These are phyloP conservation scores for Kuraishia ogatae DNA, from an alignment of 805 yeast genomes.

Conservation along the genomic window DNA sequence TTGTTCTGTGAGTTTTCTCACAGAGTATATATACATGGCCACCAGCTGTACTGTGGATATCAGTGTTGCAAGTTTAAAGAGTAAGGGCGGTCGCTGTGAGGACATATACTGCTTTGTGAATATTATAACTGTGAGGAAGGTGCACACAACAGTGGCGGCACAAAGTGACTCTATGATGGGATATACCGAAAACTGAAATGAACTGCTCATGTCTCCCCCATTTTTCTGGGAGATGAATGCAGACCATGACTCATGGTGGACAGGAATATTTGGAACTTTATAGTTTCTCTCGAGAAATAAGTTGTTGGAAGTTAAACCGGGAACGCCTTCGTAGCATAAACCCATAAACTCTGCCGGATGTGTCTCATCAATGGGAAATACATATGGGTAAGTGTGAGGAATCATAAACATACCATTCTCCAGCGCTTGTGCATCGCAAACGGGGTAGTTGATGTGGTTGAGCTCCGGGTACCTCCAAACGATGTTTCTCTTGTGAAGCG, in stretches of 20 bases:
- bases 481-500: conserved; percentile 12
- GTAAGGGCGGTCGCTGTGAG: conserved; percentile 48
- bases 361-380: neutral
- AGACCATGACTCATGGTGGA: conserved; percentile 40
- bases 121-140: conserved; percentile 54
- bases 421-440: conserved; percentile 22
- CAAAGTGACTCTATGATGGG: conserved; percentile 56
- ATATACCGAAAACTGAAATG: conserved; percentile 45
- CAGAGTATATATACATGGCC: conserved; percentile 37
- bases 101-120: conserved; percentile 43
- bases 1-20: conserved; percentile 37
- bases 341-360: neutral
- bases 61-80: conserved; percentile 40
- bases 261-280: conserved; percentile 24
- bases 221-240: conserved; percentile 23
- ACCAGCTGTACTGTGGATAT: conserved; percentile 48
- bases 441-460: conserved; percentile 12
- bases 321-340: conserved; percentile 11
- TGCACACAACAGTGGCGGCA: conserved; percentile 54
- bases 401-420: conserved; percentile 22
- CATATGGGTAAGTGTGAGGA: neutral
- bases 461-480: conserved; percentile 24
- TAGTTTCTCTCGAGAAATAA: neutral
- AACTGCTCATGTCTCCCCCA: conserved; percentile 21
- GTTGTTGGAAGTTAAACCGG: conserved; percentile 15